Percentiles rank a stretch among this genome's conserved stretches.
Evolutionary conservation across 2,329 filamentous ascomycete species (phyloP).

Genomic region (Talaromyces sp.): DNA sequence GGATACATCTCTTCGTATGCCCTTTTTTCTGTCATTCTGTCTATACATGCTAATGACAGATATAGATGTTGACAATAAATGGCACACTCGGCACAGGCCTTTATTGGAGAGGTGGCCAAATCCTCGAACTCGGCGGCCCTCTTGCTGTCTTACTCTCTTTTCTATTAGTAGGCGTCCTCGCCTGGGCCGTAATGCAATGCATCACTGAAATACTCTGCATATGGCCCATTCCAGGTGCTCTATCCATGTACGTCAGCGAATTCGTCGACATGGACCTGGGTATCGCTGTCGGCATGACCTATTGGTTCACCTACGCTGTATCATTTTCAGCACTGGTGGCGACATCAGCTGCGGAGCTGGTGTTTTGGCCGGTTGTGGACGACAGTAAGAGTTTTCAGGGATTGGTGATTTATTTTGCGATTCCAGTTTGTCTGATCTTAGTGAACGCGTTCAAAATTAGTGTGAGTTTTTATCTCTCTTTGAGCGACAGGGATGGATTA

Average conservation of each 20-base stretch:
- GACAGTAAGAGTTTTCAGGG: conserved; percentile 23
- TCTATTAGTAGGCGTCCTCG: conserved; percentile 30
- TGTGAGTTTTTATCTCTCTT: neutral
- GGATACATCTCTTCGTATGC: conserved; percentile 28
- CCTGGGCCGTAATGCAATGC: conserved; percentile 39
- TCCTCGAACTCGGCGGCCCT: conserved; percentile 35
- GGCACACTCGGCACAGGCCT: conserved; percentile 34
- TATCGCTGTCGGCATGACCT: conserved; percentile 33
- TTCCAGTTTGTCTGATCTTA: conserved; percentile 23
- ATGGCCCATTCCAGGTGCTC: conserved; percentile 38
- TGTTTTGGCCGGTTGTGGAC: conserved; percentile 25
- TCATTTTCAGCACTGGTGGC: conserved; percentile 30
- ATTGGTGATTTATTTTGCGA: conserved; percentile 22
- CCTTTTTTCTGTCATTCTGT: neutral
- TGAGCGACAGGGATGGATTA: no score
- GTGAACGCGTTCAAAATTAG: conserved; percentile 13
- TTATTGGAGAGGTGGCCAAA: conserved; percentile 31
- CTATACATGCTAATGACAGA: neutral
- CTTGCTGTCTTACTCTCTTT: conserved; percentile 32
- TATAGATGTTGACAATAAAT: conserved; percentile 36
- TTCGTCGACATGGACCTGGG: conserved; percentile 39
- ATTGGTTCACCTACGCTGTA: conserved; percentile 36
- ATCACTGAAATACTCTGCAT: conserved; percentile 36
- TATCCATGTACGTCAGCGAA: conserved; percentile 34
- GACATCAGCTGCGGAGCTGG: conserved; percentile 25